phyloP scores from a whole-genome alignment of 345 rosid genomes.

The Tarenaya hassleriana region DNA sequence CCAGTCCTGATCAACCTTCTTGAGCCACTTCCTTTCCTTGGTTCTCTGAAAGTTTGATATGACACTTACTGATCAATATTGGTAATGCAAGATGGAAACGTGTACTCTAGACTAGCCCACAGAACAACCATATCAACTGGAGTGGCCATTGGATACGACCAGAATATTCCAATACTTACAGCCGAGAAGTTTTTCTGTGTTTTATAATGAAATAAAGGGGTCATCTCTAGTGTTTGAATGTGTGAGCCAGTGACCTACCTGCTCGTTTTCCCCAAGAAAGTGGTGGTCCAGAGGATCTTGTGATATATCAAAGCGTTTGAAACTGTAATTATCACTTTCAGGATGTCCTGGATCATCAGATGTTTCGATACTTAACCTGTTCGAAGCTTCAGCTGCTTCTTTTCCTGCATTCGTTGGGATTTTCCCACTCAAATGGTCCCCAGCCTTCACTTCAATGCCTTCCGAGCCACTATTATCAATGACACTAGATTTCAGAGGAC shows the following conservation, averaged over 20 bases:
- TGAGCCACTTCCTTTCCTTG: constrained; percentile 80
- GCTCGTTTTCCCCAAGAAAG: constrained; percentile 54
- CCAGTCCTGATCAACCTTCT: constrained; percentile 98
- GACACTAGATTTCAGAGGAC: constrained; percentile 38
- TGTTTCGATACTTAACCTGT: constrained; percentile 32
- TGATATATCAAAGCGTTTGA: constrained; percentile 70
- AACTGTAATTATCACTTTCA: constrained; percentile 36
- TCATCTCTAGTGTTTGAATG: constrained; percentile 3
- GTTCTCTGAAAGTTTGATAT: constrained; percentile 43
- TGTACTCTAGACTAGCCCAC: background rate
- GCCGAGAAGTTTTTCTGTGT: background rate
- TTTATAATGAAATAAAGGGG: too few species aligned
- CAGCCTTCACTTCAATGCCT: constrained; percentile 27
- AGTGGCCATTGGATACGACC: background rate
- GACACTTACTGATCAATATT: constrained; percentile 9
- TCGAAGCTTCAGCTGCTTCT: constrained; percentile 30
- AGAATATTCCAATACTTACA: background rate
- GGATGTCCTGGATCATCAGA: constrained; percentile 29
- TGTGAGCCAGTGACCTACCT: constrained; percentile 40
- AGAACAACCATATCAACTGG: background rate
- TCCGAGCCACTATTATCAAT: constrained; percentile 31
- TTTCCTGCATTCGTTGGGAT: constrained; percentile 29
- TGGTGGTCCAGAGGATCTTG: constrained; percentile 82
- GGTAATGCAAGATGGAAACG: background rate
- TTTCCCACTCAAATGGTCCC: constrained; percentile 29